Base-by-base conservation (phyloP, 2,329 filamentous ascomycete genomes). In the Colletotrichum graminicola region DNA sequence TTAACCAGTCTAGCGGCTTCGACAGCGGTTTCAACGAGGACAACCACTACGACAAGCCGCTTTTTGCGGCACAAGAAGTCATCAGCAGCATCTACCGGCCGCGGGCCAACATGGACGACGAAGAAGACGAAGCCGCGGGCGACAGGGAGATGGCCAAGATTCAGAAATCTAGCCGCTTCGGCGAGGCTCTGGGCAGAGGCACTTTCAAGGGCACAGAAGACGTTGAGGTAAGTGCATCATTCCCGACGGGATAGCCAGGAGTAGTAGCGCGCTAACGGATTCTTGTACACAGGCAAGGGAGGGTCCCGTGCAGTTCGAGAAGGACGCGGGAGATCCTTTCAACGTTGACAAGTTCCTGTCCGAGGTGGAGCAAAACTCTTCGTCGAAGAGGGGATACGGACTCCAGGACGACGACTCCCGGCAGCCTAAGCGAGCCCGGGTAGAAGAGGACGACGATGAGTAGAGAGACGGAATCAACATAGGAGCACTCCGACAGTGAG, bases 241-340 rank as follows among this genome's bases (percentile, higher is more conserved):
- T 47, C 45, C 47, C n/a, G 23, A 66, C 2, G 12, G 3, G 21
- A 49, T n/a, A 36, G 16, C 1, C 26, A 39, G 39, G 21, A 14
- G 16, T 29, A 26, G 21, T 29, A 29, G 29, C 29, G 29, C 23
- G 51, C 66, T 71, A 64, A 67, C 34, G 51, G 23, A 7, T 61
- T 21, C 72, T 49, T 57, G 62, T 3, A 7, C 32, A 63, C 76
- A 93, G 90, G 90, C 89, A 73, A 90, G 95, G 67, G 93, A 97
- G 77, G 96, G 96, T 6, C 96, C 96, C 0, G 96, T 99, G 36
- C 93, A 97, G 80, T 99, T 99, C 77, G 95, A 98, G 82, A 97
- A 95, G 82, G 95, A 98, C 64, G 88, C 83, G 1, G 70, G 41
- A 41, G 95, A 98, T 82, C 94, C 94, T 1, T 98, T 98, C 81